Evolutionary conservation across 2,329 filamentous ascomycete species (phyloP).

Genomic region (Cladosporium austrohemisphaericum): DNA sequence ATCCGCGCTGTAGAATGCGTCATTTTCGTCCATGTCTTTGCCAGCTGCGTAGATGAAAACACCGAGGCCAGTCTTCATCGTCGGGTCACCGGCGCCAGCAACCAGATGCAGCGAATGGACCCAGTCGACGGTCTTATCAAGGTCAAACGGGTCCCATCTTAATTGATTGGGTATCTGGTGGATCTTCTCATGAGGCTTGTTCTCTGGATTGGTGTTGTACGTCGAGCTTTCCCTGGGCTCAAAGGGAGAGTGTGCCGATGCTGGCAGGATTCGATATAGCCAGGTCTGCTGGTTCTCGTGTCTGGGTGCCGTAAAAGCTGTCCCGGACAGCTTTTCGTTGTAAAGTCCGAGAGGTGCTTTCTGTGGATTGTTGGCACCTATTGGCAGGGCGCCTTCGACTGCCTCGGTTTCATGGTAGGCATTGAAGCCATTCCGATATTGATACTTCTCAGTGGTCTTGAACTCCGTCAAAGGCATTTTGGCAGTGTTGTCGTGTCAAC

Average conservation of each 20-base stretch:
- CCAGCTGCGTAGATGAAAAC: slow-evolving; percentile 79
- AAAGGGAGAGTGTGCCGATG: slow-evolving; percentile 56
- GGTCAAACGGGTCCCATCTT: slow-evolving; percentile 73
- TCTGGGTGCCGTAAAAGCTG: slow-evolving; percentile 56
- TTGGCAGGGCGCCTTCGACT: slow-evolving; percentile 66
- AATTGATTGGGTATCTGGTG: slow-evolving; percentile 78
- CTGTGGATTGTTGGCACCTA: slow-evolving; percentile 77
- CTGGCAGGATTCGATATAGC: slow-evolving; percentile 56
- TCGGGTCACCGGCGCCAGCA: slow-evolving; percentile 74
- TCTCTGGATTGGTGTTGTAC: slow-evolving; percentile 50
- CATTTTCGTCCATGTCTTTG: slow-evolving; percentile 67
- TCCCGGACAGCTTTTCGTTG: slow-evolving; percentile 65
- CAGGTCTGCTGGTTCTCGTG: slow-evolving; percentile 57
- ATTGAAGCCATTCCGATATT: slow-evolving; percentile 74
- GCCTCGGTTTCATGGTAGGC: slow-evolving; percentile 79
- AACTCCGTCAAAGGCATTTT: slow-evolving; percentile 64
- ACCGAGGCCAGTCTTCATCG: slow-evolving; percentile 72
- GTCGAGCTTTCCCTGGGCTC: slow-evolving; percentile 46
- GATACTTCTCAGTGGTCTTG: slow-evolving; percentile 63
- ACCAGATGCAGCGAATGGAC: slow-evolving; percentile 67
- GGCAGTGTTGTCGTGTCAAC: too few relatives aligned
- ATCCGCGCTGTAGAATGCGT: slow-evolving; percentile 79
- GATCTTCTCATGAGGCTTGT: slow-evolving; percentile 53
- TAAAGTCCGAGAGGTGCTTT: slow-evolving; percentile 76
- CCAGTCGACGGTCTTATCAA: slow-evolving; percentile 66